Percentiles rank a stretch among this genome's conserved stretches.
These are phyloP conservation scores for Pseudozyma tsukubaensis DNA, from an alignment of 1,284 basidiomycete genomes.

Conservation along the genomic window DNA sequence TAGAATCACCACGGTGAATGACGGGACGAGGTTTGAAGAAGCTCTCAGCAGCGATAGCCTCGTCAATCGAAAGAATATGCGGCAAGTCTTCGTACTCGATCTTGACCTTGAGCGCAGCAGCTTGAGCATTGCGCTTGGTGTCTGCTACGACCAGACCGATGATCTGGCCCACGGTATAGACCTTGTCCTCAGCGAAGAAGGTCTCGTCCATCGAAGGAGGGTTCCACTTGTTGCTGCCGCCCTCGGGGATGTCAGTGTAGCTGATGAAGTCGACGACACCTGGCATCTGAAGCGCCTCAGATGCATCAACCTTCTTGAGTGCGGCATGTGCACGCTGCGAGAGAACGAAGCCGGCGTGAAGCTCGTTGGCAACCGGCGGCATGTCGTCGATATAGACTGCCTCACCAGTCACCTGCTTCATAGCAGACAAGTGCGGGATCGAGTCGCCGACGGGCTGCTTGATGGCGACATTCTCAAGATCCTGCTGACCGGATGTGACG, in stretches of 20 bases:
- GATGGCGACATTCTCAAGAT: conserved; percentile 56
- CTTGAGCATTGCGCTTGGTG: conserved; percentile 67
- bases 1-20: conserved; percentile 53
- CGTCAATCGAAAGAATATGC: conserved; percentile 68
- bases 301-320: conserved; percentile 63
- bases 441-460: conserved; percentile 58
- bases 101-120: conserved; percentile 65
- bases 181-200: conserved; percentile 68
- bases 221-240: conserved; percentile 68
- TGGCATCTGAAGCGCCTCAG: conserved; percentile 62
- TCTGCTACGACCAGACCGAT: conserved; percentile 68
- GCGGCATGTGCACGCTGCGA: conserved; percentile 67
- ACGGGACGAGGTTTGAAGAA: conserved; percentile 60
- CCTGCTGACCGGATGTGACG: conserved; percentile 52
- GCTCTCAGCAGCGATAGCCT: conserved; percentile 61
- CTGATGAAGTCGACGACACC: conserved; percentile 67
- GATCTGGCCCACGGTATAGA: conserved; percentile 66
- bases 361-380: conserved; percentile 64
- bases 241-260: conserved; percentile 62
- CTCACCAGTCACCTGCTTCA: conserved; percentile 69
- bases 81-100: conserved; percentile 69
- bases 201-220: conserved; percentile 67
- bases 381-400: conserved; percentile 69
- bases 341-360: conserved; percentile 67
- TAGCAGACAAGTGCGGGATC: conserved; percentile 65